phyloP scores from a whole-genome alignment of 2,329 filamentous ascomycete species.

The Colletotrichum simmondsii region DNA sequence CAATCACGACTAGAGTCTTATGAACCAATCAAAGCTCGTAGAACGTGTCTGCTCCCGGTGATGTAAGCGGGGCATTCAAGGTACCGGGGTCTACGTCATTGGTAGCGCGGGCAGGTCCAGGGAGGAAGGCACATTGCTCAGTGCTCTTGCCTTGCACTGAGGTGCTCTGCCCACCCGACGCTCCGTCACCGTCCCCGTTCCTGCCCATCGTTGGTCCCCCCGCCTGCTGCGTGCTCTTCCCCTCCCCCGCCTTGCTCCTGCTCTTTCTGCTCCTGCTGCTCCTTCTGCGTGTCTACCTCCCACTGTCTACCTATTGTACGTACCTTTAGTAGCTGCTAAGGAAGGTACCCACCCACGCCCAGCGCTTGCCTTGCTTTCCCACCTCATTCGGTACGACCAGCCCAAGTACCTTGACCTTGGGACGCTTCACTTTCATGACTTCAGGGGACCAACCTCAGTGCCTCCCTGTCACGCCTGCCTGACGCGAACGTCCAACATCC shows the following conservation, averaged over 20 bases:
- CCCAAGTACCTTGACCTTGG: background rate
- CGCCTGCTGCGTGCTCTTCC: conserved; percentile 1
- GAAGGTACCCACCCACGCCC: background rate
- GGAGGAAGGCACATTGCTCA: background rate
- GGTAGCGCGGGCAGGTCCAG: background rate
- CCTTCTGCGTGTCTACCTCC: background rate
- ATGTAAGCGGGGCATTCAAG: background rate
- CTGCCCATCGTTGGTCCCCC: background rate
- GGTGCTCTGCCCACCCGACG: background rate
- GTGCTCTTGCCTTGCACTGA: background rate
- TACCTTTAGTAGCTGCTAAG: too few relatives aligned
- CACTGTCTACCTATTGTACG: background rate
- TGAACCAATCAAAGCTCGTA: background rate
- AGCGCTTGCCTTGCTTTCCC: background rate
- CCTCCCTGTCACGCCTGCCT: background rate
- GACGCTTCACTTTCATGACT: conserved; percentile 26
- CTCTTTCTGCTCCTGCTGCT: background rate
- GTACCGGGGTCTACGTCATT: conserved; percentile 2
- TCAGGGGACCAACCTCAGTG: conserved; percentile 9
- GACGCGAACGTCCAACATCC: conserved; percentile 1
- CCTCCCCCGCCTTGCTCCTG: background rate
- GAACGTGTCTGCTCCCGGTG: background rate
- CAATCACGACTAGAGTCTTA: background rate
- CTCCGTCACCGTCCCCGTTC: background rate
- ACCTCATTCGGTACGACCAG: background rate